phyloP scores from a whole-genome alignment of 2,329 filamentous ascomycete genomes.

The Emergomyces africanus region DNA sequence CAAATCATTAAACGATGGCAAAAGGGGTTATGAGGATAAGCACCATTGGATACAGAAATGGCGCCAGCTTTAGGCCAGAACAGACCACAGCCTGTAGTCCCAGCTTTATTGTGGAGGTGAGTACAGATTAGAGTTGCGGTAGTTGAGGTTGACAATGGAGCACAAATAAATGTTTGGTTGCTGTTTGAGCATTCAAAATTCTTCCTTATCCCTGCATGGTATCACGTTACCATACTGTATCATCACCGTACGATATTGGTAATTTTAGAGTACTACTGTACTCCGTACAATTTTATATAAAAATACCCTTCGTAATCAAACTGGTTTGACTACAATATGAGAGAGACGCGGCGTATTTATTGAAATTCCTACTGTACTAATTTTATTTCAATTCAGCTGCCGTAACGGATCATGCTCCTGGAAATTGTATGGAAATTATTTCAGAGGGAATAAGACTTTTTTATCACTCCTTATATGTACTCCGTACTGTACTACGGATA shows the following conservation, averaged over 20 bases:
- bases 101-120: neutral
- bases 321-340: neutral
- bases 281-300: too few relatives aligned
- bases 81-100: neutral
- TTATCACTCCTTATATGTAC: too few relatives aligned
- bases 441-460: neutral
- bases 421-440: too few relatives aligned
- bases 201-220: neutral
- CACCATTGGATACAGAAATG: neutral
- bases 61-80: neutral
- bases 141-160: neutral
- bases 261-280: neutral
- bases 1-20: neutral
- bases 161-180: neutral
- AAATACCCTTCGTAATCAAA: too few relatives aligned
- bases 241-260: neutral
- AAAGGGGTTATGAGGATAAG: neutral
- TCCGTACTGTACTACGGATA: too few relatives aligned
- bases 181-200: neutral
- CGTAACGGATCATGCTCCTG: too few relatives aligned
- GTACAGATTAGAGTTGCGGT: neutral
- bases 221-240: neutral
- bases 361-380: neutral
- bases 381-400: neutral
- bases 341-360: neutral